phyloP scores from a whole-genome alignment of 352 stramenopile genomes.

The Globisporangium uncinulatum region DNA sequence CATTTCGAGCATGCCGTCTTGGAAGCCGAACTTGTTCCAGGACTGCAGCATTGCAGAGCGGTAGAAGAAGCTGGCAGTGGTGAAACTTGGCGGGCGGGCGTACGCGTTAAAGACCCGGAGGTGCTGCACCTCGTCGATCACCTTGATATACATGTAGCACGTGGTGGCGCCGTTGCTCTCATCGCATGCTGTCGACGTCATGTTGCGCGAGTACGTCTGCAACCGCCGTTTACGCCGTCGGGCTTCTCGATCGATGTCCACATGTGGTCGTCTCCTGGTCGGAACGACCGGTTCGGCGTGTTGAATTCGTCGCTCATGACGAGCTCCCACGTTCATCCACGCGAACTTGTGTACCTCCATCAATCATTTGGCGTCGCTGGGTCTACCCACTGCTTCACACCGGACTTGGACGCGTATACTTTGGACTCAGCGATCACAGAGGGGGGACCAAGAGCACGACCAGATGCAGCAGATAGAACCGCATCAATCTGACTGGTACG shows the following conservation, averaged over 20 bases:
- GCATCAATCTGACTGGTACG: too few species aligned
- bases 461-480: too few species aligned
- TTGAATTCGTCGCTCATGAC: constrained; percentile 74
- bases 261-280: constrained; percentile 43
- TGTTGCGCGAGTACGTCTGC: constrained; percentile 60
- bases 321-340: constrained; percentile 45
- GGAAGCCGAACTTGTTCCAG: constrained; percentile 96
- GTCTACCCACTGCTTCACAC: constrained; percentile 39
- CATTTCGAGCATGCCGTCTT: constrained; percentile 91
- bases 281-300: constrained; percentile 41
- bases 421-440: too few species aligned
- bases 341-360: constrained; percentile 38
- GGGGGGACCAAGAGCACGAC: too few species aligned
- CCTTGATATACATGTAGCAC: constrained; percentile 60
- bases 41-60: constrained; percentile 85
- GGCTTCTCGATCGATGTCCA: constrained; percentile 69
- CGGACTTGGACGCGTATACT: too few species aligned
- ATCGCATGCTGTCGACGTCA: constrained; percentile 44
- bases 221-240: constrained; percentile 60
- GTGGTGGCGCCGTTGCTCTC: constrained; percentile 12
- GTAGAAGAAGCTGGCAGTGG: constrained; percentile 36
- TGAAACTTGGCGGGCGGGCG: constrained; percentile 37
- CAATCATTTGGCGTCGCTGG: constrained; percentile 37
- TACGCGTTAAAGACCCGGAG: constrained; percentile 73
- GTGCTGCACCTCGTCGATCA: constrained; percentile 40